Percentiles rank a stretch among this genome's conserved stretches.
Evolutionary conservation across 129 eudicot genomes (phyloP).

Genomic region (Apium graveolens): DNA sequence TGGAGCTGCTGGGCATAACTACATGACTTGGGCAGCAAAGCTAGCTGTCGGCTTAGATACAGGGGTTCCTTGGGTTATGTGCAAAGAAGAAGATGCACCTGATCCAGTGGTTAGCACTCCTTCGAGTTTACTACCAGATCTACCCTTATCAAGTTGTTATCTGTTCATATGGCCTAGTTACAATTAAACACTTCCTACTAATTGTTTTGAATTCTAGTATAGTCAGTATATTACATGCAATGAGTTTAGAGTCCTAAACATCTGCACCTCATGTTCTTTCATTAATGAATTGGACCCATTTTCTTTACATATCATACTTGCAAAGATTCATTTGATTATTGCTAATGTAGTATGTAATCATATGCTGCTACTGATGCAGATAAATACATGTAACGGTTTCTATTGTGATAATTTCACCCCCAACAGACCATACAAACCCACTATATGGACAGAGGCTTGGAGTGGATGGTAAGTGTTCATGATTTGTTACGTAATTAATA

Average conservation of each 20-base stretch:
- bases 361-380: slow-evolving; percentile 30
- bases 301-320: not conserved
- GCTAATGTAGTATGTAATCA: not conserved
- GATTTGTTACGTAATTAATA: not conserved
- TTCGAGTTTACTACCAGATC: not conserved
- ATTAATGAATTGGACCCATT: not conserved
- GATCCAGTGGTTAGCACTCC: slow-evolving; percentile 29
- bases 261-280: not conserved
- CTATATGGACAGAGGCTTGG: slow-evolving; percentile 95
- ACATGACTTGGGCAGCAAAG: slow-evolving; percentile 86
- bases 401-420: slow-evolving; percentile 80
- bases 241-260: not conserved
- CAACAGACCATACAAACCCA: slow-evolving; percentile 77
- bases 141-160: not conserved
- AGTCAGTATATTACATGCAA: not conserved
- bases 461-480: slow-evolving; percentile 63
- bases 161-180: not conserved
- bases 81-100: slow-evolving; percentile 31
- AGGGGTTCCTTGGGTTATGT: slow-evolving; percentile 40
- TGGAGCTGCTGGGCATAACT: slow-evolving; percentile 62
- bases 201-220: not conserved
- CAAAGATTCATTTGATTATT: not conserved
- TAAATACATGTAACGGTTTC: slow-evolving; percentile 95
- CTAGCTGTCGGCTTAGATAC: slow-evolving; percentile 62
- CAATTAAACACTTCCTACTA: not conserved